Conservation (phyloP, 2,329 filamentous ascomycete genomes). For the Aspergillus fructus region DNA sequence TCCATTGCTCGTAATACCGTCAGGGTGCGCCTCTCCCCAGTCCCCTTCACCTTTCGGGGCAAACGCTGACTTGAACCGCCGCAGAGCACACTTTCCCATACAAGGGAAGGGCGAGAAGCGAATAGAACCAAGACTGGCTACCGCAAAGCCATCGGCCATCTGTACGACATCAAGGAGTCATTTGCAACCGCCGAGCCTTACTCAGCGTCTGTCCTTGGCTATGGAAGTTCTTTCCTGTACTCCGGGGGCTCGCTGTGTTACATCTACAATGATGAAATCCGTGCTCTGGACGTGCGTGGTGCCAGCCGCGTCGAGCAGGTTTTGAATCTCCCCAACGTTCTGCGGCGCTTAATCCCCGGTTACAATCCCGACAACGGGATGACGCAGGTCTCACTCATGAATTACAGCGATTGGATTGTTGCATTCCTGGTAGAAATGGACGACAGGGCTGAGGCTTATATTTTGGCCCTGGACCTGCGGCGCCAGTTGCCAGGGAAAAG, state of each 20-base stretch:
- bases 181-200: slow-evolving; percentile 63
- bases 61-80: slow-evolving; percentile 14
- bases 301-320: slow-evolving; percentile 54
- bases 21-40: slow-evolving; percentile 46
- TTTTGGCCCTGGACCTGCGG: slow-evolving; percentile 53
- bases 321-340: slow-evolving; percentile 52
- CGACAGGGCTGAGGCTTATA: slow-evolving; percentile 46
- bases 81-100: slow-evolving; percentile 44
- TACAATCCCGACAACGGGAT: slow-evolving; percentile 32
- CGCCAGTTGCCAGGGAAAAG: slow-evolving; percentile 20
- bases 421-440: slow-evolving; percentile 56
- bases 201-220: slow-evolving; percentile 58
- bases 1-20: slow-evolving; percentile 59
- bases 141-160: slow-evolving; percentile 56
- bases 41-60: not conserved
- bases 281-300: slow-evolving; percentile 58
- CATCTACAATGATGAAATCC: slow-evolving; percentile 53
- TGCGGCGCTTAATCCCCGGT: slow-evolving; percentile 32
- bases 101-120: slow-evolving; percentile 47
- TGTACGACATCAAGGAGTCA: slow-evolving; percentile 62
- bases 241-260: slow-evolving; percentile 66
- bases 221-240: slow-evolving; percentile 63
- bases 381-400: slow-evolving; percentile 55
- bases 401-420: slow-evolving; percentile 58
- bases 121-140: slow-evolving; percentile 42